Conservation (phyloP, 1,139 yeast species). For the Martiniozyma asiatica region DNA sequence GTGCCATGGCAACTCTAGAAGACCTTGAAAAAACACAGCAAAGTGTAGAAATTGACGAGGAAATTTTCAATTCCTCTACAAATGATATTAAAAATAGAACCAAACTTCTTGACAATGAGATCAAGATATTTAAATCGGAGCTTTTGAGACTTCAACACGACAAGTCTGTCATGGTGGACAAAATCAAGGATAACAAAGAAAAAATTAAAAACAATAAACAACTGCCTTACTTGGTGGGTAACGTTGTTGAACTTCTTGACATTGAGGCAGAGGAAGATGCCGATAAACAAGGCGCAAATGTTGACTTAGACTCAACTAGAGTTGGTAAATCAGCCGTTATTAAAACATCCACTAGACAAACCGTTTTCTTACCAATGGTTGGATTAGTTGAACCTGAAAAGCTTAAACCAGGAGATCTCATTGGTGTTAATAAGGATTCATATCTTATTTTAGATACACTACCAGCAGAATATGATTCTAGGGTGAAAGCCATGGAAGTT, state of each 20-base stretch:
- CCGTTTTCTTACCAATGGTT: constrained; percentile 89
- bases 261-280: constrained; percentile 82
- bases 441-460: constrained; percentile 85
- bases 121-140: constrained; percentile 91
- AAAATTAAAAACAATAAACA: constrained; percentile 93
- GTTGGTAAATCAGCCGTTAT: constrained; percentile 97
- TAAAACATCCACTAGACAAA: constrained; percentile 94
- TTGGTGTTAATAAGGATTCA: constrained; percentile 96
- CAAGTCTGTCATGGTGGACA: constrained; percentile 82
- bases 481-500: constrained; percentile 99
- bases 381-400: constrained; percentile 86
- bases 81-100: constrained; percentile 80
- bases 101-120: constrained; percentile 83
- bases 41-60: constrained; percentile 57
- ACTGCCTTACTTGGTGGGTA: constrained; percentile 94
- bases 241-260: constrained; percentile 88
- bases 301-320: constrained; percentile 84
- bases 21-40: constrained; percentile 39
- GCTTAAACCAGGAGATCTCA: constrained; percentile 89
- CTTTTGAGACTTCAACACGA: constrained; percentile 85
- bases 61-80: constrained; percentile 66
- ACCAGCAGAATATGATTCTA: constrained; percentile 93
- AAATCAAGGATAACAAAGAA: constrained; percentile 92
- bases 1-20: constrained; percentile 58
- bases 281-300: constrained; percentile 86